phyloP scores from a whole-genome alignment of 495 filamentous ascomycete species.

The Trypethelium eluteriae region DNA sequence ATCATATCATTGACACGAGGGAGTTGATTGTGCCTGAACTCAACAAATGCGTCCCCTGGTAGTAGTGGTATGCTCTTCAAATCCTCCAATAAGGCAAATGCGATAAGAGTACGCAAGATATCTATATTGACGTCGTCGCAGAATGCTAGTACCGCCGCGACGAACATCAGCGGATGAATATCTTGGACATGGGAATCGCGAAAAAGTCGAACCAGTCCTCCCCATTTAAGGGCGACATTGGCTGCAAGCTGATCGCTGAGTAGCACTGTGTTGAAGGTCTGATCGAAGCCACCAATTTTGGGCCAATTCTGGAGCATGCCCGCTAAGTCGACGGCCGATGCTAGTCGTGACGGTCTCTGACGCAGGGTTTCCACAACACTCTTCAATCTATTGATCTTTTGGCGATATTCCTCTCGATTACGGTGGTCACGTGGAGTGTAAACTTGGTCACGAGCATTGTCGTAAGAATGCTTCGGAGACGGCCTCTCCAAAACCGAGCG shows the following conservation, averaged over 20 bases:
- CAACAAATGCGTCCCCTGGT: slow-evolving; percentile 25
- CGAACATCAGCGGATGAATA: slow-evolving; percentile 39
- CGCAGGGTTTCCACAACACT: slow-evolving; percentile 17
- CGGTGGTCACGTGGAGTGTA: slow-evolving; percentile 25
- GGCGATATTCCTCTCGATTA: not conserved
- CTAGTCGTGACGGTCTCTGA: slow-evolving; percentile 25
- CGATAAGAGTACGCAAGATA: slow-evolving; percentile 34
- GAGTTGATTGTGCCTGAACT: slow-evolving; percentile 26
- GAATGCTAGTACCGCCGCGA: slow-evolving; percentile 39
- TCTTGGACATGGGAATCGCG: slow-evolving; percentile 21
- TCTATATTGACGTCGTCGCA: slow-evolving; percentile 32
- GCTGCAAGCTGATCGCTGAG: slow-evolving; percentile 33
- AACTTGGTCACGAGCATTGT: not conserved
- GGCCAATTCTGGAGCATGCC: slow-evolving; percentile 34
- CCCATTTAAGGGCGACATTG: slow-evolving; percentile 40
- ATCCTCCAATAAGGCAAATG: slow-evolving; percentile 34
- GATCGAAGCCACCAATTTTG: slow-evolving; percentile 38
- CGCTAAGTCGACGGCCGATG: slow-evolving; percentile 28
- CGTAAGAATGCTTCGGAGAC: not conserved
- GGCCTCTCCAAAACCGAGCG: not conserved
- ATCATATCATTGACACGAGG: slow-evolving; percentile 25
- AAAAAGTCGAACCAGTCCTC: slow-evolving; percentile 37
- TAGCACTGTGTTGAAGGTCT: slow-evolving; percentile 26
- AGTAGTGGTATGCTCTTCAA: slow-evolving; percentile 35
- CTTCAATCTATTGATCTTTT: slow-evolving; percentile 8